Conservation (phyloP, 257 asterid genomes). For the Scutellaria barbata region DNA sequence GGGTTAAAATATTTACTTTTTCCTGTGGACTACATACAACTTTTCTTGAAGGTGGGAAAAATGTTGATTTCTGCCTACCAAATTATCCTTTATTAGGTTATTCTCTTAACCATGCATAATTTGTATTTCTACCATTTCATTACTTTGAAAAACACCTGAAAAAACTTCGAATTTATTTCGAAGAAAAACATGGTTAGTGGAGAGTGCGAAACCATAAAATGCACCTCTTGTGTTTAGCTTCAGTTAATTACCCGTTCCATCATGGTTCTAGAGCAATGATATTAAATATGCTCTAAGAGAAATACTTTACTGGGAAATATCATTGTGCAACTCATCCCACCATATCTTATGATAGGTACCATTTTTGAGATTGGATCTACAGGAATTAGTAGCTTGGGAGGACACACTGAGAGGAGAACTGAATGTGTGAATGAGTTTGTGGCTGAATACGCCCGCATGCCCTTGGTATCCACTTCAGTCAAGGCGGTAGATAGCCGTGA, state of each 20-base stretch:
- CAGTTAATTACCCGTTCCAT: too few relatives aligned
- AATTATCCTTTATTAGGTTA: not conserved
- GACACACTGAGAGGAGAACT: slow-evolving; percentile 69
- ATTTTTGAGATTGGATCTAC: slow-evolving; percentile 82
- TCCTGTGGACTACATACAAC: not conserved
- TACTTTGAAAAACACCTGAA: too few relatives aligned
- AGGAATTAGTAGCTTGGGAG: slow-evolving; percentile 91
- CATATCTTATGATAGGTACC: slow-evolving; percentile 49
- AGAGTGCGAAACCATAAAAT: too few relatives aligned
- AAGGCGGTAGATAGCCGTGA: slow-evolving; percentile 75
- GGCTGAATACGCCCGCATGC: slow-evolving; percentile 63
- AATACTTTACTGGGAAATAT: not conserved
- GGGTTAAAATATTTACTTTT: not conserved
- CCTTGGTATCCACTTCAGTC: slow-evolving; percentile 69
- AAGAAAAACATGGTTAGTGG: too few relatives aligned
- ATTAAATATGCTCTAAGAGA: too few relatives aligned
- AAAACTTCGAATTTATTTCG: not conserved
- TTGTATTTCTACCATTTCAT: not conserved
- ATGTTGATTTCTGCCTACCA: slow-evolving; percentile 3
- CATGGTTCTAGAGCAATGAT: too few relatives aligned
- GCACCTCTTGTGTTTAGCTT: too few relatives aligned
- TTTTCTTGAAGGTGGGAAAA: not conserved
- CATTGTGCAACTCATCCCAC: not conserved
- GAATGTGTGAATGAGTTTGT: slow-evolving; percentile 68
- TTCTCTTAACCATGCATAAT: slow-evolving; percentile 10